These are phyloP conservation scores for Wickerhamomyces canadensis DNA, from an alignment of 805 yeast species.

Conservation along the genomic window DNA sequence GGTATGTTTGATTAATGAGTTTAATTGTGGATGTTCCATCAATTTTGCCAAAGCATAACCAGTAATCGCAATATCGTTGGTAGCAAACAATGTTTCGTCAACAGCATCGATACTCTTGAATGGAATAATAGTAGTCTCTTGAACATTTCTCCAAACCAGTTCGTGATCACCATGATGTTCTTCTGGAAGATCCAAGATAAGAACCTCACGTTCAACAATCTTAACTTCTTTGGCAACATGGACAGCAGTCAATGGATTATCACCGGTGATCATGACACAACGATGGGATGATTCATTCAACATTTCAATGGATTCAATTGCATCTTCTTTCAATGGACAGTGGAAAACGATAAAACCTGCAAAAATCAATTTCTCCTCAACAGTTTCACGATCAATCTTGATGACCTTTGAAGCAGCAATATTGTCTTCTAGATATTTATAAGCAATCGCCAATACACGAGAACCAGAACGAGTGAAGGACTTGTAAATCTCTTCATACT, in stretches of 20 bases:
- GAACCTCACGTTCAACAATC: conserved; percentile 76
- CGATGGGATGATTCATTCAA: conserved; percentile 93
- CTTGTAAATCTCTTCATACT: conserved; percentile 82
- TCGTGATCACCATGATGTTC: conserved; percentile 53
- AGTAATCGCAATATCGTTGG: conserved; percentile 84
- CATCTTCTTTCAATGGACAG: conserved; percentile 94
- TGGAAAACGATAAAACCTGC: conserved; percentile 96
- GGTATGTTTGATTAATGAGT: conserved; percentile 73
- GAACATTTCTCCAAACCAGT: conserved; percentile 80
- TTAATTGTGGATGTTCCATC: conserved; percentile 61
- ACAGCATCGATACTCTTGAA: conserved; percentile 55
- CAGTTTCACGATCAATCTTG: conserved; percentile 63
- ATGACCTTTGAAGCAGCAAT: conserved; percentile 45
- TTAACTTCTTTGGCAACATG: conserved; percentile 94
- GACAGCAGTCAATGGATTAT: conserved; percentile 95
- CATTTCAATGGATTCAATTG: conserved; percentile 85
- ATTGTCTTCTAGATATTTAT: conserved; percentile 57
- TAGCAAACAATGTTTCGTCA: conserved; percentile 49
- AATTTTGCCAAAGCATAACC: conserved; percentile 81
- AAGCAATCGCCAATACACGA: conserved; percentile 93
- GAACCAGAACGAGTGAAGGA: conserved; percentile 93
- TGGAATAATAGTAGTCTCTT: conserved; percentile 67
- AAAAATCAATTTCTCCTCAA: conserved; percentile 71
- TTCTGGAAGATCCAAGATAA: conserved; percentile 84
- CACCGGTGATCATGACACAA: conserved; percentile 97